Evolutionary conservation across 1,284 basidiomycete genomes (phyloP), one percentile per base, ranked within the genome.

Genomic region (Cutaneotrichosporon sp.): DNA sequence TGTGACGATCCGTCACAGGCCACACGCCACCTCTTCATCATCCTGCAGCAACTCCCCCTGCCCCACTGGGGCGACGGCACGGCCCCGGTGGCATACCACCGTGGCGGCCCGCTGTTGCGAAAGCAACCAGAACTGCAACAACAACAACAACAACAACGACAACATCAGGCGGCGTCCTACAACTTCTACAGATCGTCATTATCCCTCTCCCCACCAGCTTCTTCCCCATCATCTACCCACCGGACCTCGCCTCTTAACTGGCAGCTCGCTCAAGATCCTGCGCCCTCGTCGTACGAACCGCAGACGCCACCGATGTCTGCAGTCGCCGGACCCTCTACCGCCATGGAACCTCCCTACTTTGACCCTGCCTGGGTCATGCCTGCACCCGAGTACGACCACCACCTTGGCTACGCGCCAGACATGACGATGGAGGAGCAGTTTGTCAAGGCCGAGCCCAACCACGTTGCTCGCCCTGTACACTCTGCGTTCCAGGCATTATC

Each of bases 181-280:
- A 51, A 26, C 58, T 34, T 11, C 50, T 26, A 34, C 50, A 40
- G 66, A 32, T 62, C 64, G 8, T 68, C 66, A 42, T 49, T 68
- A 5, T 68, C 66, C 6, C 62, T 68, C 40, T 68, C 66, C 0
- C 63, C 66, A 8, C 64, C 66, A 8, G 50, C 62, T 4, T 68
- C 66, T 1, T 65, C 66, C 6, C 66, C 66, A 0, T 60, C 62
- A 8, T 65, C 66, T 2, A 32, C 42, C 9, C 52, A 68, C 40
- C 64, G 64, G 53, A 68, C 66, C 1, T 68, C 66, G 1, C 66
- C 66, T n/a, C 59, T 68, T 60, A 62, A 57, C 31, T 68, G 66
- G 66, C 49, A 61, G 18, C 22, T 36, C 22, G 34, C 61, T 30
- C 38, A 46, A 2, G 61, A 26, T 14, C 21, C 56, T 18, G 51